Evolutionary conservation across 2,329 filamentous ascomycete species (phyloP), one percentile per base, ranked within the genome.

Genomic region (Harringtonia lauricola): DNA sequence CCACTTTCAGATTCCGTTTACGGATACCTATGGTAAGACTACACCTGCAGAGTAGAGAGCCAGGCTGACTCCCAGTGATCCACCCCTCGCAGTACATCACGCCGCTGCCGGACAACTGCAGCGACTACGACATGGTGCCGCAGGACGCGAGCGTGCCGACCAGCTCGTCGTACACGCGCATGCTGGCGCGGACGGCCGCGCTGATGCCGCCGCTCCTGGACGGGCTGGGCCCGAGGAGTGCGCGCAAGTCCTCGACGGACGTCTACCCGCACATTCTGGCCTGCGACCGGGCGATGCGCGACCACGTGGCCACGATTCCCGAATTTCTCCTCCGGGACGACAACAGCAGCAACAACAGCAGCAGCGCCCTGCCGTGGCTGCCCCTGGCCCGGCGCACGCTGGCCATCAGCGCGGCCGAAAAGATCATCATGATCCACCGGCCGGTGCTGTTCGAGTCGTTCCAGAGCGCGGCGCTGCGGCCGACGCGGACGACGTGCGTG

Each of bases 401-500:
- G 9, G 58, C 60, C 7, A 63, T 63, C 33, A 60, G 57, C 1
- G 57, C 59, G 3, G 59, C 60, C 2, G 60, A 63, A 35, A 63
- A 62, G 42, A 60, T 62, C 39, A 62, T 63, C 44, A 61, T 62
- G 57, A 61, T 63, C 26, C 60, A 63, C 47, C 57, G 60, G 3
- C 55, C 59, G 0, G 56, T 63, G 9, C 49, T 63, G 1, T 57
- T 59, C 42, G 54, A 52, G 17, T 57, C 51, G 1, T 53, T 54
- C 47, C 57, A 54, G 49, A 53, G 53, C n/a, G 44, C 51, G 1
- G 50, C 43, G 8, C 60, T 59, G 28, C 44, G 17, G 18, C 51
- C 55, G 9, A 58, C 58, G 12, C 49, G 59, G 34, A 49, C 53
- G 5, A 62, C 57, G 4, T 62, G 59, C 37, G 53, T 61, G 28